A percentile compares a stretch with the other conserved stretches of the same genome.
These are phyloP conservation scores for Boletus sp. DNA, from an alignment of 768 basidiomycete species.

Conservation along the genomic window DNA sequence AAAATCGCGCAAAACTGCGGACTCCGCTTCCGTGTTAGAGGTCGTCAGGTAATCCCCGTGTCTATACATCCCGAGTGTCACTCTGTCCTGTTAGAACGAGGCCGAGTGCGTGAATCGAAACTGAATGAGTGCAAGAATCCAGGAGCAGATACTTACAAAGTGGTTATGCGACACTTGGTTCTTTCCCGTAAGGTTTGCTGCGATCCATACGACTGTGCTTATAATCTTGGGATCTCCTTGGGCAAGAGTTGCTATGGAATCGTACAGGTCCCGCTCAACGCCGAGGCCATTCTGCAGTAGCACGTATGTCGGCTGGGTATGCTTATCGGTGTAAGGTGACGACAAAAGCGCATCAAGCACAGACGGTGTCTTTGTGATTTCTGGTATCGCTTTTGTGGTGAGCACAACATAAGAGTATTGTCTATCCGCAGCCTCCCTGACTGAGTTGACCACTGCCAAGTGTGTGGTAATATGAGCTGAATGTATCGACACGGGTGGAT, in stretches of 20 bases:
- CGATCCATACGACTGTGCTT: slow-evolving; percentile 53
- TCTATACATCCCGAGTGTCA: slow-evolving; percentile 55
- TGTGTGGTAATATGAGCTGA: background rate
- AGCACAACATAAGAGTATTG: slow-evolving; percentile 64
- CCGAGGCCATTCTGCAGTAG: slow-evolving; percentile 71
- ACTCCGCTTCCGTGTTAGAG: slow-evolving; percentile 39
- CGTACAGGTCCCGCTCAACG: slow-evolving; percentile 57
- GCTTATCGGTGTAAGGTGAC: slow-evolving; percentile 40
- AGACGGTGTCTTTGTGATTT: slow-evolving; percentile 52
- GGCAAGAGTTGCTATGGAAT: slow-evolving; percentile 42
- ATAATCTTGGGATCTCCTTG: slow-evolving; percentile 49
- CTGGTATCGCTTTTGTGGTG: slow-evolving; percentile 70
- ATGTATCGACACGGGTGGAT: slow-evolving; percentile 17
- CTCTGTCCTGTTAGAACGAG: slow-evolving; percentile 32
- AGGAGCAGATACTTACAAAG: slow-evolving; percentile 41
- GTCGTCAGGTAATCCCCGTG: slow-evolving; percentile 38
- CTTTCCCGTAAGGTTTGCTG: slow-evolving; percentile 43
- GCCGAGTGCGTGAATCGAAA: background rate
- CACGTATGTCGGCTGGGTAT: slow-evolving; percentile 56
- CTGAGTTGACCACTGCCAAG: slow-evolving; percentile 51
- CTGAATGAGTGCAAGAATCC: background rate
- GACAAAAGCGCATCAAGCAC: slow-evolving; percentile 57
- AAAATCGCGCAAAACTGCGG: slow-evolving; percentile 45
- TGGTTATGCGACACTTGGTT: slow-evolving; percentile 50
- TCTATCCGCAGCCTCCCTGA: slow-evolving; percentile 57